Conservation (phyloP, 1,139 yeast genomes). For the Geotrichum candidum region DNA sequence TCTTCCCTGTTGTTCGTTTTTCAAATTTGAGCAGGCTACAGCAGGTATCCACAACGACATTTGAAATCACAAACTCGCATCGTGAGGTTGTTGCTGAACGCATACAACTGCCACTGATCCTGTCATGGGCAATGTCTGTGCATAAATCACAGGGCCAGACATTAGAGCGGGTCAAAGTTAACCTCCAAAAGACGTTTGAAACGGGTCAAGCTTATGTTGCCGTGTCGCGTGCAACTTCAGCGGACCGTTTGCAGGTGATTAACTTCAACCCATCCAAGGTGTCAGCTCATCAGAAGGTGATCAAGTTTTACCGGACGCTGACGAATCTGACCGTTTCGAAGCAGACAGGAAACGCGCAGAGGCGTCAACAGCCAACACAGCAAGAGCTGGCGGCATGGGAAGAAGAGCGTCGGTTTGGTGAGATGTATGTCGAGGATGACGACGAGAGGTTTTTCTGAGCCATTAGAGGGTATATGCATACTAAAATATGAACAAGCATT, state of each 20-base stretch:
- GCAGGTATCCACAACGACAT: not conserved
- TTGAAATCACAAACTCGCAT: slow-evolving; percentile 17
- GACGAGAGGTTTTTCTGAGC: not conserved
- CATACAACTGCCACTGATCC: slow-evolving; percentile 62
- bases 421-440: not conserved
- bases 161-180: slow-evolving; percentile 68
- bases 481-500: not conserved
- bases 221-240: slow-evolving; percentile 76
- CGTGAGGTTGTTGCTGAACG: slow-evolving; percentile 36
- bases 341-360: not conserved
- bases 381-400: not conserved
- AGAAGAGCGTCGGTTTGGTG: not conserved
- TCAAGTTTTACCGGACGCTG: slow-evolving; percentile 52
- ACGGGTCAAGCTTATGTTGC: slow-evolving; percentile 90
- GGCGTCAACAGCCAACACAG: not conserved
- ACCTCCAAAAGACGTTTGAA: slow-evolving; percentile 64
- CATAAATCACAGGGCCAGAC: slow-evolving; percentile 95
- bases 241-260: slow-evolving; percentile 63
- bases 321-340: not conserved
- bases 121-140: slow-evolving; percentile 86
- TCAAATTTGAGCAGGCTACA: not conserved
- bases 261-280: slow-evolving; percentile 64
- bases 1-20: slow-evolving; percentile 14
- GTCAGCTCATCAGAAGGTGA: slow-evolving; percentile 59
- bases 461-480: not conserved